A percentile compares a stretch with the other conserved stretches of the same genome.
Conservation (phyloP, 352 stramenopile genomes). For the Phytophthora quininea region DNA sequence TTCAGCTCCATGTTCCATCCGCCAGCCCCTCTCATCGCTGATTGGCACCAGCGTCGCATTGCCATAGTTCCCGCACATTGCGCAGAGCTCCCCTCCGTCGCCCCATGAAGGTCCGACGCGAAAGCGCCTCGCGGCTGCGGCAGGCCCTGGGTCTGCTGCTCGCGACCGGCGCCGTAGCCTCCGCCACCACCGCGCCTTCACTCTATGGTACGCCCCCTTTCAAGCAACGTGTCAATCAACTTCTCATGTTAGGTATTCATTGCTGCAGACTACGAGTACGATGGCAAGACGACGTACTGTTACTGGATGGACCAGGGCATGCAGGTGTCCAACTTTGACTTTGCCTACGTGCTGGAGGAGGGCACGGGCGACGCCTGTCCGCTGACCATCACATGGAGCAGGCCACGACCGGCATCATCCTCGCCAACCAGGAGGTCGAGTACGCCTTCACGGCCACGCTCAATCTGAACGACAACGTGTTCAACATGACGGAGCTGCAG, state of each 20-base stretch:
- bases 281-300: conserved; percentile 81
- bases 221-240: background rate
- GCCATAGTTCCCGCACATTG: conserved; percentile 19
- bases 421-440: conserved; percentile 43
- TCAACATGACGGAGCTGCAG: conserved; percentile 70
- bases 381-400: conserved; percentile 65
- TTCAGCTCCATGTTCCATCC: background rate
- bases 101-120: conserved; percentile 38
- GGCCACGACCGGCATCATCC: conserved; percentile 42
- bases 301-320: conserved; percentile 81
- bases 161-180: conserved; percentile 17
- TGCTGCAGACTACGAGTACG: conserved; percentile 69
- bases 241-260: conserved; percentile 5
- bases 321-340: conserved; percentile 72
- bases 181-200: conserved; percentile 43
- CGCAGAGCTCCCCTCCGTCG: conserved; percentile 10
- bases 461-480: conserved; percentile 71
- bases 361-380: conserved; percentile 55
- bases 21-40: background rate
- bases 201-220: conserved; percentile 49
- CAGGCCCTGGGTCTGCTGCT: conserved; percentile 28
- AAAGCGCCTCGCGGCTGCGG: conserved; percentile 26
- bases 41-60: conserved; percentile 18
- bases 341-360: conserved; percentile 64
- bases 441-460: conserved; percentile 79